Evolutionary conservation across 768 basidiomycete genomes (phyloP), one percentile per base, ranked within the genome.

Genomic region (Lentinus tigrinus): DNA sequence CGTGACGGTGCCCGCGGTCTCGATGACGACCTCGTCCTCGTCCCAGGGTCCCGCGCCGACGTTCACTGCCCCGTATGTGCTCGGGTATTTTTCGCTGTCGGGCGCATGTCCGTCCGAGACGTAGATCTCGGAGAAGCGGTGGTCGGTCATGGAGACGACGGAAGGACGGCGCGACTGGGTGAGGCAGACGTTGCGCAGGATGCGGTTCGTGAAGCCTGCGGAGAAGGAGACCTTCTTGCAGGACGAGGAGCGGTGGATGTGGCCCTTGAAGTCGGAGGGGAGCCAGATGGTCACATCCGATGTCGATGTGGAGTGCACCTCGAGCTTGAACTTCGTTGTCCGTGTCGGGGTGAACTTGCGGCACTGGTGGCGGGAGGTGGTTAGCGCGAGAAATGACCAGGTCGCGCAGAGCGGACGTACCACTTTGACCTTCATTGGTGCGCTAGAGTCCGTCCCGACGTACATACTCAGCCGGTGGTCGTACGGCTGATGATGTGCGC

Each of bases 231-330:
- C 50, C 42, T 68, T 67, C 59, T 75, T 81, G 47, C 81, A 80
- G 14, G 78, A 72, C 27, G 67, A 57, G 2, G 70, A 69, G 49
- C 68, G 72, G 64, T 78, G 80, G 38, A 92, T 88, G 37, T 75
- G 81, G 23, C 90, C 90, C 54, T 76, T 81, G 73, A 91, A 91
- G 66, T 92, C 89, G 36, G 88, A 90, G 14, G 90, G 90, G 19
- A 92, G 76, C 84, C 85, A 91, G 57, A 91, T 72, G 5, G 85
- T 89, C 28, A 91, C 80, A 64, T 89, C 81, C 39, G 90, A 87
- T 47, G 55, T 54, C 23, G 76, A 72, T n/a, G 78, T 74, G 17
- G 82, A 85, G 61, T 79, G 79, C 36, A 92, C 75, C 69, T 88
- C 84, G 48, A 91, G 78, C 69, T 81, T 82, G 60, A 70, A 70